Evolutionary conservation across 768 basidiomycete species (phyloP), one percentile per base, ranked within the genome.

Genomic region (Russula brevipes): DNA sequence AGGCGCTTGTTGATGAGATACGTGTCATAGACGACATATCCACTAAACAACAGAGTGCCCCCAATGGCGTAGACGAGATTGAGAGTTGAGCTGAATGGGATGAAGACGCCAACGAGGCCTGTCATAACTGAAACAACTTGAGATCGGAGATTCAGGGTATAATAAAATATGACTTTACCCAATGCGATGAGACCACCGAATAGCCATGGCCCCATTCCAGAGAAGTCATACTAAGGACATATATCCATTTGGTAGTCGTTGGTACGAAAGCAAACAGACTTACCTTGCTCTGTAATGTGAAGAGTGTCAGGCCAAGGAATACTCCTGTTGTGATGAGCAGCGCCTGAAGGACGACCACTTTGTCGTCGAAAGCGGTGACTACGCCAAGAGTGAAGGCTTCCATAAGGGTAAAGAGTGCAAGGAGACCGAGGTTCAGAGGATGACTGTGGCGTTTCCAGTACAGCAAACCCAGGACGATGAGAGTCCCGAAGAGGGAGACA

Each of bases 381-480:
- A 91, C 78, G n/a, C 97, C 97, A 53, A 99, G 79, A 11, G 93
- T 87, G 72, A 92, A 86, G 5, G 92, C 88, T 75, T 99, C 97
- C 79, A 96, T 80, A 30, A 90, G 71, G 9, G 97, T 99, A 76
- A 98, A 99, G 2, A 88, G 79, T 19, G 87, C 84, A 42, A 99
- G 79, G 35, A 98, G 78, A 51, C 92, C 79, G 63, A 96, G 79
- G 75, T 99, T 99, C 73, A 84, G 78, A 30, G 96, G 96, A 73
- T 91, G 85, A 72, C 83, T 85, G 74, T 96, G 94, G 60, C 95
- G 86, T 76, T 97, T 95, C 89, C 89, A 95, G 78, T 85, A 96
- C 5, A 94, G 81, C 41, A 91, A 75, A 1, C 86, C 85, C 35
- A 97, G 84, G 64, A 88, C 89, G 69, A 89, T 73, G 62, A 98